These are phyloP conservation scores for Starmerella riodocensis DNA, from an alignment of 805 yeast genomes.

Conservation along the genomic window DNA sequence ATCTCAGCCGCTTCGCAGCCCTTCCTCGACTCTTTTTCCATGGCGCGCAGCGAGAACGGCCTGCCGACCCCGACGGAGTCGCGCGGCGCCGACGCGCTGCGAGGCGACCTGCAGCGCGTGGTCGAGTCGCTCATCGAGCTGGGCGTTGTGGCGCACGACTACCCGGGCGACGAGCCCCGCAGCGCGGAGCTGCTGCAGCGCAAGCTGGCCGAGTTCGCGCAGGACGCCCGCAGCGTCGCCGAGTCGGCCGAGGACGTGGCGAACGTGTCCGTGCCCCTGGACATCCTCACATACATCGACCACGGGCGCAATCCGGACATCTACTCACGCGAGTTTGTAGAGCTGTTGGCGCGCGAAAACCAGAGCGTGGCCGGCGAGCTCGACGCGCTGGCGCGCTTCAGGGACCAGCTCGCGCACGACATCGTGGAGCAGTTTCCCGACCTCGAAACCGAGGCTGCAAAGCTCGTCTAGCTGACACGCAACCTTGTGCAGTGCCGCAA, in stretches of 20 bases:
- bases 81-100: constrained; percentile 17
- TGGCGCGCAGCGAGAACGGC: constrained; percentile 12
- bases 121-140: constrained; percentile 76
- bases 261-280: constrained; percentile 40
- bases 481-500: too few relatives aligned
- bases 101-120: constrained; percentile 36
- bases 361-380: constrained; percentile 79
- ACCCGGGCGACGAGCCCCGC: constrained; percentile 66
- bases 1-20: too few relatives aligned
- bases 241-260: constrained; percentile 13
- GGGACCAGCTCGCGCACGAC: constrained; percentile 55
- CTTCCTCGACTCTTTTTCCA: too few relatives aligned
- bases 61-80: constrained; percentile 20
- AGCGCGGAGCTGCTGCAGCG: constrained; percentile 46
- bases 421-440: constrained; percentile 72
- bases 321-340: constrained; percentile 91
- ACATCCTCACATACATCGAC: constrained; percentile 82
- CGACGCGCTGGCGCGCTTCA: constrained; percentile 47
- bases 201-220: constrained; percentile 15
- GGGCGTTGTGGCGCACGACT: constrained; percentile 87
- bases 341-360: constrained; percentile 78
- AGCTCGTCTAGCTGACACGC: too few relatives aligned
- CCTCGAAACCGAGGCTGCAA: constrained; percentile 38
- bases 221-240: constrained; percentile 16
- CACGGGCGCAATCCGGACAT: constrained; percentile 96